Conservation (phyloP, 768 basidiomycete genomes). For the Russula dissimulans region DNA sequence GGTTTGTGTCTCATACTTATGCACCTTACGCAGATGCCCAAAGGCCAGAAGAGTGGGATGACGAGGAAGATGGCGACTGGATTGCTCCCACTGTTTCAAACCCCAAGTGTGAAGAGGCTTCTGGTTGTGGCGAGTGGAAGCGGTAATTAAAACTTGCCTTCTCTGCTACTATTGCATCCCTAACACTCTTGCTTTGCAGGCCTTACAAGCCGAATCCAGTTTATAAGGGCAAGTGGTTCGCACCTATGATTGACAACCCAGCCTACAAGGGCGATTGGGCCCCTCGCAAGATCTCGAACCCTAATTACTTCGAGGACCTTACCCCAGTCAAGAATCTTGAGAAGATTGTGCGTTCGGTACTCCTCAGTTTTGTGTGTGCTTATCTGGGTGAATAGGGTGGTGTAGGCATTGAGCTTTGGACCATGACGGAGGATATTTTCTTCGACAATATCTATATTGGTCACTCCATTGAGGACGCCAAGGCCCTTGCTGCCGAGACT, state of each 20-base stretch:
- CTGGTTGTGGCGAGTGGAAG: constrained; percentile 95
- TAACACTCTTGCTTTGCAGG: constrained; percentile 28
- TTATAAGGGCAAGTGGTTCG: constrained; percentile 98
- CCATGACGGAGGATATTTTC: constrained; percentile 94
- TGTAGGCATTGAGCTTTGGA: constrained; percentile 98
- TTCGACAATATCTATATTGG: constrained; percentile 94
- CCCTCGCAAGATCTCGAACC: constrained; percentile 86
- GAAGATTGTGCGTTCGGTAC: constrained; percentile 60
- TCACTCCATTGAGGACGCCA: constrained; percentile 80
- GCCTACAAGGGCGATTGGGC: constrained; percentile 95
- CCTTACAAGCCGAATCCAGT: constrained; percentile 85
- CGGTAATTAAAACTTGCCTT: constrained; percentile 34
- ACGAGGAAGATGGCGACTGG: constrained; percentile 99
- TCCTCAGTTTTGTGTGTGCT: not conserved
- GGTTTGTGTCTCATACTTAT: not conserved
- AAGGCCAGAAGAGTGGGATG: constrained; percentile 99
- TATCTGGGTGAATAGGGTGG: constrained; percentile 49
- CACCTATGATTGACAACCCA: constrained; percentile 94
- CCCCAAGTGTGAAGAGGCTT: constrained; percentile 80
- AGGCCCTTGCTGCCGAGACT: constrained; percentile 75
- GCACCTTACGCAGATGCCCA: constrained; percentile 46
- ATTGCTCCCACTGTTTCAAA: constrained; percentile 83
- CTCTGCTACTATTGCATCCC: not conserved
- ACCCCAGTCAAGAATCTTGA: constrained; percentile 72
- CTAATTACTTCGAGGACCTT: constrained; percentile 81